Evolutionary conservation across 2,329 filamentous ascomycete species (phyloP), one percentile per base, ranked within the genome.

Genomic region (Alternaria atra): DNA sequence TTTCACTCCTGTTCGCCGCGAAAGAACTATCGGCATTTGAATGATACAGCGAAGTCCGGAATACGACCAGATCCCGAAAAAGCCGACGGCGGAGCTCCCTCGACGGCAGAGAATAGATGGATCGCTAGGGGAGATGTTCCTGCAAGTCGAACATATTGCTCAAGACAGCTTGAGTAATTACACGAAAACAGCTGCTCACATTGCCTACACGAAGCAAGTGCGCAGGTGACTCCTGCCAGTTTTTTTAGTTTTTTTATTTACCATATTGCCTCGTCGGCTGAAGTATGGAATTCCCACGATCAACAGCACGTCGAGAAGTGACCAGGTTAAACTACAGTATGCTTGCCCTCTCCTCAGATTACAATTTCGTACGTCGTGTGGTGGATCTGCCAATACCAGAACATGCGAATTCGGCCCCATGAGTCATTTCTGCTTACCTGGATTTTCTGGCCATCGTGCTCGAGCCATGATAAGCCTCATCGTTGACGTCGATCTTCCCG

Each of bases 361-460:
- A 35, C 20, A 37, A 35, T 12, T 8, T 25, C 13, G 12, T 50
- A 13, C 32, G n/a, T 13, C 17, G 30, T n/a, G 30, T 48, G 35
- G 15, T 25, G 9, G 10, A 25, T 35, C 23, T 7, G 5, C 5
- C 13, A 25, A 37, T 35, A 7, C 15, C 13, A 27, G 13, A 34
- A 15, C 32, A 25, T 34, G 20, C 20, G 8, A 23, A 25, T 35
- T 27, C 13, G 6, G 30, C 25, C 12, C 20, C 32, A 50, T 25
- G 32, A 50, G 46, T 35, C 46, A 50, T 35, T 35, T 50, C 30
- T 48, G 30, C 46, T 48, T 48, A 48, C 46, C 32, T 25, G 12
- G 13, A 35, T 34, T n/a, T 20, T 17, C 30, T 50, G 20, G n/a
- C 27, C 32, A 25, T 35, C 32, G 32, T 30, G 20, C 46, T 50